Base-by-base conservation (phyloP, 2,329 filamentous ascomycete genomes). In the Drechmeria coniospora region DNA sequence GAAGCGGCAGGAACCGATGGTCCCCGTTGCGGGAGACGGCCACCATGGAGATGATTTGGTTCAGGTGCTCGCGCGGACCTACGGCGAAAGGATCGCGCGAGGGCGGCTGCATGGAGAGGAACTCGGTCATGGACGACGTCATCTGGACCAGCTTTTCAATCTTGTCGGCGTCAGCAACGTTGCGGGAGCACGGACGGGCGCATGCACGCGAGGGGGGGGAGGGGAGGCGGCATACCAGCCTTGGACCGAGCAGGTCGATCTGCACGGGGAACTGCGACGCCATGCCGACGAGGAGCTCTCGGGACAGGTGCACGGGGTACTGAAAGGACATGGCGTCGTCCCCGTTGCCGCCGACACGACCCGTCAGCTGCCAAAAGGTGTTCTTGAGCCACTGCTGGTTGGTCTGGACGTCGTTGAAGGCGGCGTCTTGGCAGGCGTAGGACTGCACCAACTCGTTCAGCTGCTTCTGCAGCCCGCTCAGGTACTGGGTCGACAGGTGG, bases 71-170 rank as follows among this genome's bases (percentile, higher is more conserved):
- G 20, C 73, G 73, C 3, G 81, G 79, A 0, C 75, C 73, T 21
- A 68, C 50, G 14, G 65, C 61, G 45, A 81, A 83, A 1, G 69
- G 67, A 21, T 69, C 64, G 3, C 68, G 59, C 3, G 69, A 64
- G 0, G 68, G 54, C 1, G 71, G 68, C 27, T 74, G 69, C 27
- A 74, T 61, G 7, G 74, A 65, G 30, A 92, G 70, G 20, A 81
- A 74, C 36, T 87, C 79, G 6, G 68, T 76, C 35, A 90, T 60
- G 11, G 74, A 73, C 47, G 68, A 78, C 9, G 79, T 73, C 20
- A 86, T 68, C 38, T 86, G 78, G 40, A 90, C 69, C 9, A 92
- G 56, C 46, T 87, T 87, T 45, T 86, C 80, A 34, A 90, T 72
- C 69, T 76, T 39, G 1, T 16, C 9, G 2, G 4, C 17, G 23